phyloP scores from a whole-genome alignment of 495 filamentous ascomycete genomes.

The Aspergillus panamensis region DNA sequence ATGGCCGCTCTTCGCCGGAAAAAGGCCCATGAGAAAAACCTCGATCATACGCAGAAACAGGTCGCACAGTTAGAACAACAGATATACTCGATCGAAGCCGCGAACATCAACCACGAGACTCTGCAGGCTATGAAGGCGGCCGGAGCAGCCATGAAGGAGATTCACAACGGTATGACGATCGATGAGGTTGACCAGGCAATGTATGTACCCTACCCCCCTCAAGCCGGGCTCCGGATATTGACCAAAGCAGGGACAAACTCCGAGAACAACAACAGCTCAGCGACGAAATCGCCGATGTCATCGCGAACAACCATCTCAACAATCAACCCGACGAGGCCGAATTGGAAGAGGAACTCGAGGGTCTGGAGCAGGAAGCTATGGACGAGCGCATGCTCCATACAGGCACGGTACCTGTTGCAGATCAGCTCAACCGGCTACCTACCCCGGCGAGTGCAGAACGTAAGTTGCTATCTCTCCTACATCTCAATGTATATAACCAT shows the following conservation, averaged over 20 bases:
- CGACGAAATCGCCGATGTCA: constrained; percentile 84
- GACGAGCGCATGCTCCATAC: constrained; percentile 93
- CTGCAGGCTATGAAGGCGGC: constrained; percentile 91
- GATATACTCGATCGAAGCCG: constrained; percentile 93
- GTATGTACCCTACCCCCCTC: constrained; percentile 51
- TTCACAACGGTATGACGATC: constrained; percentile 84
- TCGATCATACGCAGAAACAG: constrained; percentile 85
- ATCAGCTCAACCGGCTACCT: constrained; percentile 70
- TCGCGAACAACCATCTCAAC: constrained; percentile 66
- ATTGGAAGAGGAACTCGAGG: constrained; percentile 71
- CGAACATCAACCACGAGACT: constrained; percentile 98
- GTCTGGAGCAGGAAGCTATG: constrained; percentile 79
- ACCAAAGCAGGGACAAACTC: constrained; percentile 71
- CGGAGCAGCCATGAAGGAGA: constrained; percentile 81
- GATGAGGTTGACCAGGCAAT: constrained; percentile 94
- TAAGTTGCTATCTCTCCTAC: constrained; percentile 46
- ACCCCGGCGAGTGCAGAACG: constrained; percentile 66
- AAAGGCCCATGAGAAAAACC: constrained; percentile 85
- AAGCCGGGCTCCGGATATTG: neutral
- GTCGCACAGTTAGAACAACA: constrained; percentile 91
- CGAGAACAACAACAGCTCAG: constrained; percentile 88
- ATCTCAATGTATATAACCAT: constrained; percentile 8
- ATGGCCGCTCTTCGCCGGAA: constrained; percentile 91
- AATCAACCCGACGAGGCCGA: constrained; percentile 82
- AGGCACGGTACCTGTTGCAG: constrained; percentile 68